phyloP scores from a whole-genome alignment of 2,329 filamentous ascomycete species.

The Ploettnerulaceae sp. region DNA sequence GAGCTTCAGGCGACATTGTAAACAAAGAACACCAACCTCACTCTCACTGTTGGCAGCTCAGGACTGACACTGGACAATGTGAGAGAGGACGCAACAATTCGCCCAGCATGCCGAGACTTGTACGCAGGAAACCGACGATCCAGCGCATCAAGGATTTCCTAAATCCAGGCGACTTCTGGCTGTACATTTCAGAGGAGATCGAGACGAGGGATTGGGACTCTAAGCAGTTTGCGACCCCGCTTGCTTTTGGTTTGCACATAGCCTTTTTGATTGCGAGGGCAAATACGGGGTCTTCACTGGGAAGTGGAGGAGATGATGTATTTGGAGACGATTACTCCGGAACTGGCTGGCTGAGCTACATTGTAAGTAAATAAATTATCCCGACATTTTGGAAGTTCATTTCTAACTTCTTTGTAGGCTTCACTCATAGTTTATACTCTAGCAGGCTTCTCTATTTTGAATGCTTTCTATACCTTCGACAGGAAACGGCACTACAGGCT shows the following conservation, averaged over 20 bases:
- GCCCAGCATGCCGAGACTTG: constrained; percentile 64
- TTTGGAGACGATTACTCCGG: constrained; percentile 65
- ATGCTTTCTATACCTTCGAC: constrained; percentile 76
- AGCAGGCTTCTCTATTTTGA: constrained; percentile 60
- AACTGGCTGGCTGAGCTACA: constrained; percentile 59
- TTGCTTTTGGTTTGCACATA: constrained; percentile 74
- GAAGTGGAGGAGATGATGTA: constrained; percentile 66
- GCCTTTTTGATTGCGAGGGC: constrained; percentile 77
- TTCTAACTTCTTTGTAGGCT: constrained; percentile 43
- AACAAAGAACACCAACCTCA: constrained; percentile 19
- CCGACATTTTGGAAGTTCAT: not conserved
- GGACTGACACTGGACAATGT: constrained; percentile 36
- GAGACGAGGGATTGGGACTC: constrained; percentile 91
- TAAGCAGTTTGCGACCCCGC: constrained; percentile 66
- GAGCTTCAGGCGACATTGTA: constrained; percentile 13
- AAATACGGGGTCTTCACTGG: constrained; percentile 51
- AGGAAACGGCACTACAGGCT: constrained; percentile 83
- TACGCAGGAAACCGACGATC: constrained; percentile 72
- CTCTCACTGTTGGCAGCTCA: constrained; percentile 6
- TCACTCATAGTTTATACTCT: constrained; percentile 68
- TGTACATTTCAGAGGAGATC: constrained; percentile 90
- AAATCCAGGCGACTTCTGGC: constrained; percentile 82
- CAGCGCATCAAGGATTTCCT: constrained; percentile 78
- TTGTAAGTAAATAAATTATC: constrained; percentile 42
- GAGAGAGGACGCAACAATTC: constrained; percentile 10